Evolutionary conservation across 2,329 filamentous ascomycete species (phyloP), one percentile per base, ranked within the genome.

Genomic region (Fusarium neocosmosporiellum): DNA sequence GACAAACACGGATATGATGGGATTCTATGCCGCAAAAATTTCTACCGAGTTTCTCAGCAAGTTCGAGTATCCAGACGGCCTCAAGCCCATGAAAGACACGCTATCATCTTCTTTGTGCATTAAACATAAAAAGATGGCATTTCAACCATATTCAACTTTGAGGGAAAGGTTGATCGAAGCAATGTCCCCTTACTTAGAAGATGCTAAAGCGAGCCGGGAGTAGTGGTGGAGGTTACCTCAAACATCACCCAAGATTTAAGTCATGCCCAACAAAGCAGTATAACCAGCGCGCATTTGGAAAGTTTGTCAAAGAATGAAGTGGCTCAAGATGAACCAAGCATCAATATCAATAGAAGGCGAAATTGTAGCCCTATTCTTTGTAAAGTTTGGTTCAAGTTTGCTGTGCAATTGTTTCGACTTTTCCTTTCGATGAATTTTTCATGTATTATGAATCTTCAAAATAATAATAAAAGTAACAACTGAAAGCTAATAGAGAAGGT

Each of bases 61-160:
- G n/a, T 77, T 78, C 18, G 71, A 75, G 43, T 77, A 66, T 27
- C 76, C 76, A 14, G 46, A 65, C 8, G n/a, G 39, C 7, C 31
- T 69, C 11, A 64, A 59, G 27, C 54, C 63, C 13, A n/a, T 54
- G 2, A 54, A 54, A 4, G 39, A 43, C 1, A 24, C 57, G 1
- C 54, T 73, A 14, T 54, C 39, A 1, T 50, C 43, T 7, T 60
- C 48, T 13, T 48, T 77, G 33, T n/a, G 39, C 5, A 67, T 78
- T 18, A 27, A 36, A 8, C 66, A 62, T 24, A 67, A 29, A 13
- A 66, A 63, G 39, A 48, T 78, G 20, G 7, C 58, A 1, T 78
- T 67, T 20, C 54, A 66, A 20, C 76, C 76, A 2, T 77, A 71
- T 24, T 61, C 71, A 4, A 72, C 66, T 11, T 33, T 77, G 4